Evolutionary conservation across 371 early-diverging fungal genomes (phyloP).

Genomic region (Umbelopsis sp.): DNA sequence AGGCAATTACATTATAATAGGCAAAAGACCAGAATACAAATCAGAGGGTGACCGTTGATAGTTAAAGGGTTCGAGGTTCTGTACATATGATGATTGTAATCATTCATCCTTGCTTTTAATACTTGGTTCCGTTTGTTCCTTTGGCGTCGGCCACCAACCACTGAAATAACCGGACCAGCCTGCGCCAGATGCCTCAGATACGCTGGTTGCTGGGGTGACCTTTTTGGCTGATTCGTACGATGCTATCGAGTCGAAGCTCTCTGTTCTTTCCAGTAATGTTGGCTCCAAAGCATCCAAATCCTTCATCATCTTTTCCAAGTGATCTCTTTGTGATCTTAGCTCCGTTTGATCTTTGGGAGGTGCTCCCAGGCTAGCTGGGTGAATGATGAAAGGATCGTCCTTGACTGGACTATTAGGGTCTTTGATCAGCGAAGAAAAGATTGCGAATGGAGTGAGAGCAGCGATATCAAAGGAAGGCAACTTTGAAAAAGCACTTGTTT

Average conservation of each 20-base stretch:
- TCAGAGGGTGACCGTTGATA: not conserved
- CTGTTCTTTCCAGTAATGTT: constrained; percentile 24
- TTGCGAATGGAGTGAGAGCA: constrained; percentile 28
- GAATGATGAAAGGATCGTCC: constrained; percentile 11
- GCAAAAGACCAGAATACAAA: too few relatives aligned
- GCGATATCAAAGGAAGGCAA: constrained; percentile 14
- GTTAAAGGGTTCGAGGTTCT: not conserved
- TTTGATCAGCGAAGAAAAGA: constrained; percentile 32
- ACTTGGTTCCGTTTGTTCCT: not conserved
- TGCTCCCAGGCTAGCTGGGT: not conserved
- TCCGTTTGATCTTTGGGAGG: constrained; percentile 11
- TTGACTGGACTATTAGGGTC: constrained; percentile 2
- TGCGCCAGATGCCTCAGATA: not conserved
- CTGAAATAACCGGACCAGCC: constrained; percentile 1
- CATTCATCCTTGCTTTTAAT: not conserved
- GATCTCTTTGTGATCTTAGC: constrained; percentile 8
- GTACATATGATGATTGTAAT: not conserved
- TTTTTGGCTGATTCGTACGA: constrained; percentile 30
- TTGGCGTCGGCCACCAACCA: constrained; percentile 11
- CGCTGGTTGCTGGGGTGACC: not conserved
- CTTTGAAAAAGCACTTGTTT: not conserved
- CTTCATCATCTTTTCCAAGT: constrained; percentile 8
- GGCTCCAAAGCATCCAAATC: constrained; percentile 3
- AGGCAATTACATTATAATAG: not conserved
- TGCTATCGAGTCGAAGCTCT: constrained; percentile 34